Conservation (phyloP, 2,329 filamentous ascomycete genomes). For the Zalaria obscura region DNA sequence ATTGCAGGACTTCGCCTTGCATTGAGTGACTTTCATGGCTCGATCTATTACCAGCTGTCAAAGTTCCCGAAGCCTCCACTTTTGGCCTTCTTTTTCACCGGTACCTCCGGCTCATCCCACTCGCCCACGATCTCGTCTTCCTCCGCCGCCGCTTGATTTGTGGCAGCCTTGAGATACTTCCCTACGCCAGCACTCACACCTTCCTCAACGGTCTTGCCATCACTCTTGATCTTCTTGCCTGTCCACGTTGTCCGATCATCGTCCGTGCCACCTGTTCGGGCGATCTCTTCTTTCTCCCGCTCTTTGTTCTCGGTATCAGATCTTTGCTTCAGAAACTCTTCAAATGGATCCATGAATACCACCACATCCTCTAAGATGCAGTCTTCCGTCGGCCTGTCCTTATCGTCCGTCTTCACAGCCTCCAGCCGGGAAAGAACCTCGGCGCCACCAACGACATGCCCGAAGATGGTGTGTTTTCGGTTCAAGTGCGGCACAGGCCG, state of each 20-base stretch:
- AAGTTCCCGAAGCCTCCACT: constrained; percentile 84
- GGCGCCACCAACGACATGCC: constrained; percentile 62
- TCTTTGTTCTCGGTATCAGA: constrained; percentile 42
- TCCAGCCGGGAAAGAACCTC: constrained; percentile 61
- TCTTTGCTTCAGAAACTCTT: constrained; percentile 67
- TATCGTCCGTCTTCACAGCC: constrained; percentile 54
- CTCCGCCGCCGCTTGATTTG: constrained; percentile 16
- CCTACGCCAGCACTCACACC: constrained; percentile 46
- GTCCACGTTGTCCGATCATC: constrained; percentile 94
- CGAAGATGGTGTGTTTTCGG: constrained; percentile 95
- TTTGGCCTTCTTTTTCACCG: constrained; percentile 62
- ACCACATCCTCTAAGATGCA: constrained; percentile 71
- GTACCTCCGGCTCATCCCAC: constrained; percentile 50
- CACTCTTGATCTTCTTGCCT: constrained; percentile 68
- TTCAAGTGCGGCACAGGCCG: constrained; percentile 74
- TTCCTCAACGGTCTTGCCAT: constrained; percentile 41
- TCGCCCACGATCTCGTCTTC: constrained; percentile 48
- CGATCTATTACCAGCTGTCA: constrained; percentile 57
- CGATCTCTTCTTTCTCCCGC: constrained; percentile 48
- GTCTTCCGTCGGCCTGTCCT: constrained; percentile 63
- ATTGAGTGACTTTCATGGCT: too few species aligned
- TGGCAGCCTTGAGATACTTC: constrained; percentile 62
- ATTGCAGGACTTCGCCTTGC: too few species aligned
- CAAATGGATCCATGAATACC: constrained; percentile 88
- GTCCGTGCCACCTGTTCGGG: constrained; percentile 56